Evolutionary conservation across 345 rosid species (phyloP).

Genomic region (Euphorbia lathyris): DNA sequence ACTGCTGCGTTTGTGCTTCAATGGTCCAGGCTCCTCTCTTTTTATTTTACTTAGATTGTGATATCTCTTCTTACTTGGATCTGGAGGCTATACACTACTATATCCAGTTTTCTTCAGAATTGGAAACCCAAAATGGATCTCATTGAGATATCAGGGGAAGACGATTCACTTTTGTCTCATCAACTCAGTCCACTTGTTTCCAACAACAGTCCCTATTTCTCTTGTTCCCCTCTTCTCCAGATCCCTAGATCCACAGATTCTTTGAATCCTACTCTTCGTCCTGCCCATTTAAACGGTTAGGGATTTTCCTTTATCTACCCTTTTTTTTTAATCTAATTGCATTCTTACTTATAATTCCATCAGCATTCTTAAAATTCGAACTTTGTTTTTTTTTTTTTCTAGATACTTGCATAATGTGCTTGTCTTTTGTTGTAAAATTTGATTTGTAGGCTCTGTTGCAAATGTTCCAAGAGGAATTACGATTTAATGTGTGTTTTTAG

Average conservation of each 20-base stretch:
- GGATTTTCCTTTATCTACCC: neutral
- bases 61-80: too few relatives aligned
- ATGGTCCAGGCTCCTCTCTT: too few relatives aligned
- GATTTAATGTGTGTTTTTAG: neutral
- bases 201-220: conserved; percentile 29
- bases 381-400: neutral
- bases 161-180: conserved; percentile 45
- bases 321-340: neutral
- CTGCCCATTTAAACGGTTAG: conserved; percentile 37
- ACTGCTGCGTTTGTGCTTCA: too few relatives aligned
- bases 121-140: conserved; percentile 45
- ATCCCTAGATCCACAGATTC: conserved; percentile 38
- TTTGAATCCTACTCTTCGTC: conserved; percentile 22
- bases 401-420: neutral
- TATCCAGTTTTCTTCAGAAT: too few relatives aligned
- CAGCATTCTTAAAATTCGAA: neutral
- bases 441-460: neutral
- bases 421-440: neutral
- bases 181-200: conserved; percentile 29
- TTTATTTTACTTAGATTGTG: too few relatives aligned
- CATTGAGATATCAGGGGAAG: conserved; percentile 65
- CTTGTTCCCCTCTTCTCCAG: conserved; percentile 64
- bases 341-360: too few relatives aligned
- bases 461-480: neutral
- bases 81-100: too few relatives aligned